Evolutionary conservation across 345 rosid genomes (phyloP).

Genomic region (Euphorbia lathyris): DNA sequence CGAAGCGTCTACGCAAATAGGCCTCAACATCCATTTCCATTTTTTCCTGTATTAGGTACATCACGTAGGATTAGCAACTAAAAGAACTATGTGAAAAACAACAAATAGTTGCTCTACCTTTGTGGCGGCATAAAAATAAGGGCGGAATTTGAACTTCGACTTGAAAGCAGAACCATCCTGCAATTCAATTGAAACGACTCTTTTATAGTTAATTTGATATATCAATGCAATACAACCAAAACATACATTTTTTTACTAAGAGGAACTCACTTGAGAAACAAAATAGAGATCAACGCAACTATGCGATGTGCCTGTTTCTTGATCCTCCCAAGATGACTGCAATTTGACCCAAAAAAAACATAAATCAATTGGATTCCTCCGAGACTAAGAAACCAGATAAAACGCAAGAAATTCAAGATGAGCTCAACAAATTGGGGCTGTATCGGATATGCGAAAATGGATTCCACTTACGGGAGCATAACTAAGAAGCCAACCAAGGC

Average conservation of each 20-base stretch:
- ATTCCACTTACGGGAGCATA: constrained; percentile 60
- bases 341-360: constrained; percentile 19
- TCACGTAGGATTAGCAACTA: constrained; percentile 1
- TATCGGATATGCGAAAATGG: not conserved
- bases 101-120: constrained; percentile 41
- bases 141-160: constrained; percentile 83
- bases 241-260: not conserved
- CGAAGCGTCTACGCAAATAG: constrained; percentile 76
- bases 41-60: constrained; percentile 42
- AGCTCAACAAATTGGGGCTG: not conserved
- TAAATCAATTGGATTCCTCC: not conserved
- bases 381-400: not conserved
- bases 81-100: not conserved
- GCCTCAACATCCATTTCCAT: constrained; percentile 90
- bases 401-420: not conserved
- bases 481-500: constrained; percentile 92
- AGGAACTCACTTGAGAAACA: constrained; percentile 71
- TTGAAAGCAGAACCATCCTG: constrained; percentile 90
- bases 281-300: constrained; percentile 90
- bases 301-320: constrained; percentile 52
- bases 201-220: not conserved
- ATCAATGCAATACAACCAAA: not conserved
- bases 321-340: constrained; percentile 85
- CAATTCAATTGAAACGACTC: not conserved
- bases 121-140: constrained; percentile 81